Conservation (phyloP, 1,284 basidiomycete species). For the Ustilago curta region DNA sequence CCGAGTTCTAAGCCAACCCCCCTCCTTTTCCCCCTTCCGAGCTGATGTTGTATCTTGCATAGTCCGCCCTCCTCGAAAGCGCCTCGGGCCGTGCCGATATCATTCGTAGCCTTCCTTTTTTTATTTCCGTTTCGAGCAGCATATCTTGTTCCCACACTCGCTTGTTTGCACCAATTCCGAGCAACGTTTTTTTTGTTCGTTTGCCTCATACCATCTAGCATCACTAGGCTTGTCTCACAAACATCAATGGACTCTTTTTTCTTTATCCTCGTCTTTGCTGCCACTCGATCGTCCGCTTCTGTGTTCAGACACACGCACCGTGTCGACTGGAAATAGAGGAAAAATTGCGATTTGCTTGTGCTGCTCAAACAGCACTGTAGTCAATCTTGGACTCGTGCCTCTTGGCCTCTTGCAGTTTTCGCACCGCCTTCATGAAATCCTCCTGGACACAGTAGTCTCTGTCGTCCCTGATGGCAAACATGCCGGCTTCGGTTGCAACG, state of each 20-base stretch:
- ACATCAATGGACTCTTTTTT: too few species aligned
- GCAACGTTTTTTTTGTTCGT: too few species aligned
- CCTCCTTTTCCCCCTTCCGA: too few species aligned
- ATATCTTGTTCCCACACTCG: too few species aligned
- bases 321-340: neutral
- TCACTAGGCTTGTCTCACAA: too few species aligned
- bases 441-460: conserved; percentile 77
- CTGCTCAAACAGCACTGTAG: conserved; percentile 52
- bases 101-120: too few species aligned
- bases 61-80: neutral
- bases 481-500: conserved; percentile 96
- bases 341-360: neutral
- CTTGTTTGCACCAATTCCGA: too few species aligned
- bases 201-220: too few species aligned
- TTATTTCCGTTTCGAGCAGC: too few species aligned
- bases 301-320: neutral
- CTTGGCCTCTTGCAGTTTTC: conserved; percentile 85
- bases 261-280: too few species aligned
- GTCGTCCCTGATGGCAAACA: conserved; percentile 98
- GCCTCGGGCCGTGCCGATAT: too few species aligned
- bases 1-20: conserved; percentile 8
- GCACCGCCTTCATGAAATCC: conserved; percentile 95
- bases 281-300: too few species aligned
- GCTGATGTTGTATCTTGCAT: neutral
- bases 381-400: conserved; percentile 68